These are phyloP conservation scores for Dioszegia hungarica DNA, from an alignment of 768 basidiomycete species.

Conservation along the genomic window DNA sequence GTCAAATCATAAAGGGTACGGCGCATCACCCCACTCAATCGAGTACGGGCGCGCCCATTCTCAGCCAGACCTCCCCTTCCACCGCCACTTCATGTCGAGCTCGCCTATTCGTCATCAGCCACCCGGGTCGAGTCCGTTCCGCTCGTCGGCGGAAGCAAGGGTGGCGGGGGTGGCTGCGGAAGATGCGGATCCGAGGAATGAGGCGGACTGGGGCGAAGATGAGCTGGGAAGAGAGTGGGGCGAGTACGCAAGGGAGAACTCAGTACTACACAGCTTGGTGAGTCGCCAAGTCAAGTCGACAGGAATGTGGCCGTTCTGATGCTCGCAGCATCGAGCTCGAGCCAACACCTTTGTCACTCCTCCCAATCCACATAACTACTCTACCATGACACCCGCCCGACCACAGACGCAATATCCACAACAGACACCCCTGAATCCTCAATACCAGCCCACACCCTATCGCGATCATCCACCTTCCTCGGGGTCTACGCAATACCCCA, in stretches of 20 bases:
- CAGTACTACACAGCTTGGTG: slow-evolving; percentile 30
- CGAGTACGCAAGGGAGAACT: slow-evolving; percentile 33
- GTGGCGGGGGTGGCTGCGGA: slow-evolving; percentile 4
- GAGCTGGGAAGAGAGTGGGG: slow-evolving; percentile 40
- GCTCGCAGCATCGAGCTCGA: not conserved
- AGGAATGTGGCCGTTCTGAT: not conserved
- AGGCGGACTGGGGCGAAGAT: slow-evolving; percentile 15
- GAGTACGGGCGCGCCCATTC: slow-evolving; percentile 5
- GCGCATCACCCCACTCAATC: not conserved
- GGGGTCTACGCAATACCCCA: not conserved
- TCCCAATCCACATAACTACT: not conserved
- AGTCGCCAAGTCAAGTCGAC: slow-evolving; percentile 1
- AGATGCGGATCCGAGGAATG: slow-evolving; percentile 1
- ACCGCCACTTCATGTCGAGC: slow-evolving; percentile 8
- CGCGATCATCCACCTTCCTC: slow-evolving; percentile 1
- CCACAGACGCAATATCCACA: not conserved
- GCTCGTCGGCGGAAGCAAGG: not conserved
- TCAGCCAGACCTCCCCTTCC: not conserved
- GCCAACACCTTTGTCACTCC: not conserved
- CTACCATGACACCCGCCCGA: not conserved
- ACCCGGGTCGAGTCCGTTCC: slow-evolving; percentile 31
- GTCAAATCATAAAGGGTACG: not conserved
- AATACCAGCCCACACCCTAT: slow-evolving; percentile 4
- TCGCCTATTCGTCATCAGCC: slow-evolving; percentile 26
- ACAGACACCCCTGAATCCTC: not conserved